A percentile compares a stretch with the other conserved stretches of the same genome.
Evolutionary conservation across 2,329 filamentous ascomycete genomes (phyloP).

Genomic region (Davidsoniella virescens): DNA sequence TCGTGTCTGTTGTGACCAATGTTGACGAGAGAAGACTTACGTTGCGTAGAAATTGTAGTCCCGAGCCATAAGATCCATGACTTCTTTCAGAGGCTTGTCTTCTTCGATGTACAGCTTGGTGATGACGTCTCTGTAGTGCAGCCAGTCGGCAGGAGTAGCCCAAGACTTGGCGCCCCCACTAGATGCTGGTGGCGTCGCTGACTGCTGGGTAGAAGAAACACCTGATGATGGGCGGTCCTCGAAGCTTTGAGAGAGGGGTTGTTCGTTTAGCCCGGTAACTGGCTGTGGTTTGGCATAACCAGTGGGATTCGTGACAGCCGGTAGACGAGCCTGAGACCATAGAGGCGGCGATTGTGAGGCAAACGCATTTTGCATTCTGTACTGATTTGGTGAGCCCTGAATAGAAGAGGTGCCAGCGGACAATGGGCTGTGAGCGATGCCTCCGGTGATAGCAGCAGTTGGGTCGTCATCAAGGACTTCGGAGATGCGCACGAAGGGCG

Average conservation of each 20-base stretch:
- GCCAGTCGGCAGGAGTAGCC: slow-evolving; percentile 12
- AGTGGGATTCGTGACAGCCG: slow-evolving; percentile 1
- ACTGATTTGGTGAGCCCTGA: slow-evolving; percentile 10
- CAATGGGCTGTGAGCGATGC: slow-evolving; percentile 8
- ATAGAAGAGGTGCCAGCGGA: slow-evolving; percentile 8
- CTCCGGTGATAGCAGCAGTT: not conserved
- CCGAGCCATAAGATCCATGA: slow-evolving; percentile 12
- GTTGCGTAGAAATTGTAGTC: slow-evolving; percentile 11
- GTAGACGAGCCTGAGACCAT: slow-evolving; percentile 9
- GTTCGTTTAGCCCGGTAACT: not conserved
- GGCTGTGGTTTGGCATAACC: slow-evolving; percentile 2
- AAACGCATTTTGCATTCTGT: slow-evolving; percentile 4
- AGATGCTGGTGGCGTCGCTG: not conserved
- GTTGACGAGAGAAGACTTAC: slow-evolving; percentile 5
- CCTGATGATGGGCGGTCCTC: slow-evolving; percentile 11
- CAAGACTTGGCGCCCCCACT: slow-evolving; percentile 8
- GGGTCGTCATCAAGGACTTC: slow-evolving; percentile 9
- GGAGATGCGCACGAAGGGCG: slow-evolving; percentile 10
- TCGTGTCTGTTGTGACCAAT: not conserved
- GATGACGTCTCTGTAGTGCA: slow-evolving; percentile 9
- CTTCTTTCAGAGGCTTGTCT: slow-evolving; percentile 12
- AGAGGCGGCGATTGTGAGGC: slow-evolving; percentile 4
- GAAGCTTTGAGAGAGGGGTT: slow-evolving; percentile 7
- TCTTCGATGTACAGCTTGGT: slow-evolving; percentile 12
- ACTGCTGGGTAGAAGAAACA: slow-evolving; percentile 6